Conservation (phyloP, 148 eudicot species). For the Fallopia convolvulus region DNA sequence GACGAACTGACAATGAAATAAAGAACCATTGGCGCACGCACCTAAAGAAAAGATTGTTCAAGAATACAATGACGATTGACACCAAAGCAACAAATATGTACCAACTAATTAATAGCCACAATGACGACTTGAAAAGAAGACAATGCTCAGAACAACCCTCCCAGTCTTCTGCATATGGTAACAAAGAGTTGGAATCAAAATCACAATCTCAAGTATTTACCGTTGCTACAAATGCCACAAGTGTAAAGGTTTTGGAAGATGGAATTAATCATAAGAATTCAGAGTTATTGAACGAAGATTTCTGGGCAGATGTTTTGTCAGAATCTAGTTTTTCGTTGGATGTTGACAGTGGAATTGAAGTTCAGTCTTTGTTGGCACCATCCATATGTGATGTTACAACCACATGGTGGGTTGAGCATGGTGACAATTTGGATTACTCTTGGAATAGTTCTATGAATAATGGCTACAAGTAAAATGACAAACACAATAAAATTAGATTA, state of each 20-base stretch:
- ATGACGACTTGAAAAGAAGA: background rate
- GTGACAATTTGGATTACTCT: background rate
- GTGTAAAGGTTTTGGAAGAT: background rate
- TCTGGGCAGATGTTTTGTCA: slow-evolving; percentile 1
- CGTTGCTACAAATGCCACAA: background rate
- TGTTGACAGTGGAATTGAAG: background rate
- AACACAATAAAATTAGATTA: background rate
- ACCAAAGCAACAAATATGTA: background rate
- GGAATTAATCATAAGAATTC: background rate
- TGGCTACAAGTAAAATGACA: background rate
- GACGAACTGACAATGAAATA: slow-evolving; percentile 74
- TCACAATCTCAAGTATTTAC: background rate
- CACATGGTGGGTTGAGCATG: background rate
- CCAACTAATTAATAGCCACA: background rate
- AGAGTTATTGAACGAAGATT: background rate
- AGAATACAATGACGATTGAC: background rate
- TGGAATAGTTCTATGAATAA: background rate
- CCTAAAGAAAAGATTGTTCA: slow-evolving; percentile 39
- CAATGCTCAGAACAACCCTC: background rate
- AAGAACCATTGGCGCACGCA: slow-evolving; percentile 80
- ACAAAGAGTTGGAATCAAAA: slow-evolving; percentile 14
- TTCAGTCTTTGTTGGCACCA: background rate
- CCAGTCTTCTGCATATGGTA: background rate
- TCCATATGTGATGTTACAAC: background rate
- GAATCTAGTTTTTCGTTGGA: background rate